Conservation (phyloP, 1,284 basidiomycete species). For the Leucoagaricus sp. region DNA sequence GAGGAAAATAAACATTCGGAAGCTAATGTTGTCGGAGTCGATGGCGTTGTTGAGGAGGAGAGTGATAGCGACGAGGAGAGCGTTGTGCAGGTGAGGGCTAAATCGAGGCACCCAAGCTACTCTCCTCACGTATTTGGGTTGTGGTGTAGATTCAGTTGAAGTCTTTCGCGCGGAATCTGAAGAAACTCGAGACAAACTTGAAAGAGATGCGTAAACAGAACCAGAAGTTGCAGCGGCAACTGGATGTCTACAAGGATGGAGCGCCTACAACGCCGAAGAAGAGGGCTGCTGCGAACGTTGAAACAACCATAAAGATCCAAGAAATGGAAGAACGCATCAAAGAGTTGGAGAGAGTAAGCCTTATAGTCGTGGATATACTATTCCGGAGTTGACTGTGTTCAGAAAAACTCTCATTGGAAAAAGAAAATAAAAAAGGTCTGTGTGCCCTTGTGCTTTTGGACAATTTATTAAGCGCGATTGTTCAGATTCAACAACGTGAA, state of each 20-base stretch:
- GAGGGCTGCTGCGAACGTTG: slow-evolving; percentile 9
- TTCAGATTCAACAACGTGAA: slow-evolving; percentile 39
- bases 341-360: slow-evolving; percentile 20
- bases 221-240: slow-evolving; percentile 15
- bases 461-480: background rate
- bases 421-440: slow-evolving; percentile 25
- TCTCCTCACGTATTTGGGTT: background rate
- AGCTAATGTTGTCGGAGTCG: background rate
- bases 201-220: slow-evolving; percentile 13
- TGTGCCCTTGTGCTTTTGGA: background rate
- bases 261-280: background rate
- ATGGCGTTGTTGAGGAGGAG: background rate
- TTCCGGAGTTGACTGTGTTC: background rate
- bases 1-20: background rate
- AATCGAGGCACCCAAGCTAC: background rate
- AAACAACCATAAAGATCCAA: slow-evolving; percentile 13
- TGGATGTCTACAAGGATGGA: slow-evolving; percentile 9
- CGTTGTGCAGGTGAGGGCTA: slow-evolving; percentile 2
- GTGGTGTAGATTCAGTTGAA: background rate
- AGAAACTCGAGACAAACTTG: slow-evolving; percentile 11
- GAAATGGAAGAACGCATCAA: slow-evolving; percentile 19
- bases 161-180: background rate
- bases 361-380: background rate
- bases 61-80: background rate
- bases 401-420: slow-evolving; percentile 23